Percentiles rank a stretch among this genome's conserved stretches.
Conservation (phyloP, 1,139 yeast species). For the Eremothecium gossypii region DNA sequence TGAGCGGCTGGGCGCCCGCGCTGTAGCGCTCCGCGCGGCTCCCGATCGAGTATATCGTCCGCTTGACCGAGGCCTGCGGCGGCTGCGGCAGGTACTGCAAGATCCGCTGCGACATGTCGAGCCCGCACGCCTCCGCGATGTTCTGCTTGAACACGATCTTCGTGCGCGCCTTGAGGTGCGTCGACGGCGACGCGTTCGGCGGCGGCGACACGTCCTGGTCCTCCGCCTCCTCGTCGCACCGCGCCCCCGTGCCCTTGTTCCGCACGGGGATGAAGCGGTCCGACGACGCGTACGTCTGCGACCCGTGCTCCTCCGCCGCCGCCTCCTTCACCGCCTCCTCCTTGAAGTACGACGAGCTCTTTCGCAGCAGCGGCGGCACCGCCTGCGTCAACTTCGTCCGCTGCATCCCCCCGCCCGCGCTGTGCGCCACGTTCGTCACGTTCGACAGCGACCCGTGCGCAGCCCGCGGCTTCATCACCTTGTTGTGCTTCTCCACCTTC, state of each 20-base stretch:
- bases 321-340: constrained; percentile 15
- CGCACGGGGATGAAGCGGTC: constrained; percentile 49
- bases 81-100: constrained; percentile 82
- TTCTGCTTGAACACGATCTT: constrained; percentile 67
- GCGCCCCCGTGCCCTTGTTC: constrained; percentile 29
- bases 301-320: constrained; percentile 4
- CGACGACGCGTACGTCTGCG: constrained; percentile 14
- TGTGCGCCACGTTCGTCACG: constrained; percentile 9
- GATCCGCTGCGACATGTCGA: constrained; percentile 74
- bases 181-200: constrained; percentile 40
- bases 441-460: constrained; percentile 8
- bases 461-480: constrained; percentile 14
- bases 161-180: constrained; percentile 60
- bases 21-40: constrained; percentile 24
- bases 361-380: constrained; percentile 25
- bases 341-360: constrained; percentile 28
- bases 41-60: constrained; percentile 23
- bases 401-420: constrained; percentile 1
- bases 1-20: constrained; percentile 7
- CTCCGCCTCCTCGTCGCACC: constrained; percentile 29
- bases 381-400: constrained; percentile 8
- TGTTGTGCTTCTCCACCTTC: constrained; percentile 16
- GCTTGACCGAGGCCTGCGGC: constrained; percentile 42
- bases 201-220: constrained; percentile 32
- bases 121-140: constrained; percentile 92